These are phyloP conservation scores for Eleusine indica DNA, from an alignment of 176 grass and related monocot species.

Conservation along the genomic window DNA sequence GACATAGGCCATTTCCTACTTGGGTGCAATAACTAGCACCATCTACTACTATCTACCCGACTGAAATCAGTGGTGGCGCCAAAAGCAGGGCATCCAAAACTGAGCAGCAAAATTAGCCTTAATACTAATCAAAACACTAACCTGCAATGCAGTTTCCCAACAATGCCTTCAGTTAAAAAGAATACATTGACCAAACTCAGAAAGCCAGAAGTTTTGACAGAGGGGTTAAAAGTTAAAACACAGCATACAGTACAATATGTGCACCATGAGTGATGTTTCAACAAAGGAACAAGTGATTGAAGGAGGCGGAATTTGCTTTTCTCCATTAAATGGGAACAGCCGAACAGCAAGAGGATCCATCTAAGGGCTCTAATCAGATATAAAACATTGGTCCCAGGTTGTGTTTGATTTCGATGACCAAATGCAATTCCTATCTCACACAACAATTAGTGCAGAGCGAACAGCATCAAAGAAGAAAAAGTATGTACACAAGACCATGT, in stretches of 20 bases:
- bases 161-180: too few relatives aligned
- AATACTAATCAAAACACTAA: too few relatives aligned
- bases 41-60: too few relatives aligned
- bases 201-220: too few relatives aligned
- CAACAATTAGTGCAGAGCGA: conserved; percentile 15
- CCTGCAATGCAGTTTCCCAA: too few relatives aligned
- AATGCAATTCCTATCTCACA: conserved; percentile 13
- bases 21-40: too few relatives aligned
- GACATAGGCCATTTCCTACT: too few relatives aligned
- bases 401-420: conserved; percentile 8
- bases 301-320: background rate
- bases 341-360: background rate
- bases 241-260: background rate
- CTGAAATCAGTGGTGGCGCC: too few relatives aligned
- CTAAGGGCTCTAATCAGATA: conserved; percentile 5
- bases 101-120: too few relatives aligned
- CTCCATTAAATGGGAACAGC: background rate
- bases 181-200: too few relatives aligned
- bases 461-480: background rate
- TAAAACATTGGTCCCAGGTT: background rate
- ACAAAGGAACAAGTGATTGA: background rate
- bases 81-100: too few relatives aligned
- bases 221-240: background rate
- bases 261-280: background rate
- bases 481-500: conserved; percentile 3